Evolutionary conservation across 1,284 basidiomycete genomes (phyloP).

Genomic region (Naganishia liquefaciens): DNA sequence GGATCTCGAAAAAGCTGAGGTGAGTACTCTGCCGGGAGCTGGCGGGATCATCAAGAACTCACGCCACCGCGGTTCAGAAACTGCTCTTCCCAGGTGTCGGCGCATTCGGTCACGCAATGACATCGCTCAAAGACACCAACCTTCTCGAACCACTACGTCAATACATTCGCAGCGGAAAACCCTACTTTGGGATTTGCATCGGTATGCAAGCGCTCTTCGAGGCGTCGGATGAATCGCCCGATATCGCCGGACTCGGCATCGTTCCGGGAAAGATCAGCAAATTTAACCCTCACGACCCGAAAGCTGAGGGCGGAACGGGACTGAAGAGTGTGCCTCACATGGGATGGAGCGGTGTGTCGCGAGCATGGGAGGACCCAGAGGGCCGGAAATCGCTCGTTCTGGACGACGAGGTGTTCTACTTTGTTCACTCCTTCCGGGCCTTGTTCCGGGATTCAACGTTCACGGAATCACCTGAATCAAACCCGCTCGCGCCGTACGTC

Average conservation of each 20-base stretch:
- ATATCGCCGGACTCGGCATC: constrained; percentile 52
- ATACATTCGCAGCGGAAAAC: constrained; percentile 85
- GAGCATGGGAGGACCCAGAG: constrained; percentile 39
- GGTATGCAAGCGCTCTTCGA: constrained; percentile 94
- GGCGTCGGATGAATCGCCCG: constrained; percentile 70
- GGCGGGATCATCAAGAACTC: neutral
- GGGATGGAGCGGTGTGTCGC: constrained; percentile 82
- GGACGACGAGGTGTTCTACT: constrained; percentile 76
- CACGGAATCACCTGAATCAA: constrained; percentile 57
- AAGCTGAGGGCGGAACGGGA: constrained; percentile 35
- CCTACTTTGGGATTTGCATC: constrained; percentile 98
- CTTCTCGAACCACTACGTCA: constrained; percentile 76
- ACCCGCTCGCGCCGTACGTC: constrained; percentile 62
- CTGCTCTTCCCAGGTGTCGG: constrained; percentile 99
- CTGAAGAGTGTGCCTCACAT: constrained; percentile 93
- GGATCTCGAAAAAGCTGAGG: constrained; percentile 86
- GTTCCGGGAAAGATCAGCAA: constrained; percentile 53
- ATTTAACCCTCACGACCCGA: constrained; percentile 46
- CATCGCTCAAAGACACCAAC: constrained; percentile 70
- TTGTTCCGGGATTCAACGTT: constrained; percentile 59
- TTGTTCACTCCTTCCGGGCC: constrained; percentile 75
- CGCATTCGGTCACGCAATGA: constrained; percentile 84
- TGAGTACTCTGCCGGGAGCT: constrained; percentile 57
- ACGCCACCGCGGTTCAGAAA: constrained; percentile 61
- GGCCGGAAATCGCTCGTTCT: constrained; percentile 54